Evolutionary conservation across 2,329 filamentous ascomycete species (phyloP), one percentile per base, ranked within the genome.

Genomic region (Aspergillus sclerotialis): DNA sequence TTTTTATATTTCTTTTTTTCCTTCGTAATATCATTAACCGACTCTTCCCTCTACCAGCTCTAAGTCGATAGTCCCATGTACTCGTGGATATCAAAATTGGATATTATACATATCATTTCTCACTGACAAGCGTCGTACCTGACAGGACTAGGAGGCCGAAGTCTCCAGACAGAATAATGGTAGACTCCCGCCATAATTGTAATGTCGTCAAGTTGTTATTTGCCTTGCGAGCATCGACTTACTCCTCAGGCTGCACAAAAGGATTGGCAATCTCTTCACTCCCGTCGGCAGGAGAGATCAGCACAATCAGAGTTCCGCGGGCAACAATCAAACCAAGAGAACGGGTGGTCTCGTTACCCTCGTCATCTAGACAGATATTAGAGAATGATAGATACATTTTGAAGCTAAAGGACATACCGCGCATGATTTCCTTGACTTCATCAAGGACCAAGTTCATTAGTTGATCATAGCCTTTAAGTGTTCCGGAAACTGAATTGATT

Each of bases 391-490:
- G 15, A n/a, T 21, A n/a, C 9, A 5, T 17, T 30, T 2, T 21
- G 13, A 4, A 9, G 21, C 10, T 16, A n/a, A 19, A 23, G 11
- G 35, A 52, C 73, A 43, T 67, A 94, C 90, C 90, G 70, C 83
- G 76, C 65, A 95, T 80, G 30, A 82, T 75, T 62, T 98, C 92
- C 60, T 92, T 80, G 33, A 94, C 90, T 49, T 96, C 85, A 55
- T 96, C 92, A 37, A 98, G 71, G 16, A 98, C 92, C 42, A 98
- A 73, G 61, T 98, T 98, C 89, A 96, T 96, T 40, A 98, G 73
- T 52, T 92, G 89, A 60, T 98, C 92, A 61, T 89, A 96, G 43
- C 92, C 92, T 64, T 96, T 96, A 27, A 98, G 72, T 1, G 79
- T 86, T 33, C 92, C 92, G 32, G 80, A 82, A 37, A 94, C 90